Evolutionary conservation across 441 rosid species (phyloP).

Genomic region (Mallotus japonicus): DNA sequence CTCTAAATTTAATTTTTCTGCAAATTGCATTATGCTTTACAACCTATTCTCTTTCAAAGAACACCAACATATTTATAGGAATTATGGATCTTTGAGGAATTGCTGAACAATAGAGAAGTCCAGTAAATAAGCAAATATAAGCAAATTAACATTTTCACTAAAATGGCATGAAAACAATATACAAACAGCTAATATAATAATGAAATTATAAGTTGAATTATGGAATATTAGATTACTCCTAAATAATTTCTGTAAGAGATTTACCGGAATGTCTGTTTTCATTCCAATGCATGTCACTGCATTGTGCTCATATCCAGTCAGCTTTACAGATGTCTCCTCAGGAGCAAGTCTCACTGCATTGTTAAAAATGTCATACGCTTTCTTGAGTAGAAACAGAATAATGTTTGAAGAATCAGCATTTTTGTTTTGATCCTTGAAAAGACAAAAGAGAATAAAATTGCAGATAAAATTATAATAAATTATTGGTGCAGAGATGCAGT

Average conservation of each 20-base stretch:
- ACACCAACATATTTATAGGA: not conserved
- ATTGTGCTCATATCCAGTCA: slow-evolving; percentile 84
- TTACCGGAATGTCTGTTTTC: slow-evolving; percentile 76
- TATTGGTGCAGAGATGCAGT: not conserved
- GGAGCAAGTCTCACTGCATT: slow-evolving; percentile 89
- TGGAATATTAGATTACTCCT: not conserved
- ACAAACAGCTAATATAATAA: not conserved
- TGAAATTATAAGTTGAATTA: not conserved
- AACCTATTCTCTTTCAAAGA: not conserved
- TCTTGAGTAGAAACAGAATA: slow-evolving; percentile 2
- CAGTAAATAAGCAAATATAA: slow-evolving; percentile 10
- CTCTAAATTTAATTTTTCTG: slow-evolving; percentile 22
- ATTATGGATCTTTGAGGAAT: slow-evolving; percentile 15
- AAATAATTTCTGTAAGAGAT: slow-evolving; percentile 21
- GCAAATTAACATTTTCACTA: not conserved
- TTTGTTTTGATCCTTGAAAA: not conserved
- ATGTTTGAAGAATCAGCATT: not conserved
- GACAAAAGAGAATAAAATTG: not conserved
- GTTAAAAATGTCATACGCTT: slow-evolving; percentile 6
- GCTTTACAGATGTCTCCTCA: slow-evolving; percentile 60
- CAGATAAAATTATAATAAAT: not conserved
- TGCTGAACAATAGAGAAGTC: slow-evolving; percentile 10
- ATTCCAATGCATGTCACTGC: slow-evolving; percentile 82
- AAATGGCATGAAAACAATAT: not conserved
- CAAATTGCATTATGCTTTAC: slow-evolving; percentile 3